Evolutionary conservation across 2,329 filamentous ascomycete genomes (phyloP).

Genomic region (Aureobasidium sp.): DNA sequence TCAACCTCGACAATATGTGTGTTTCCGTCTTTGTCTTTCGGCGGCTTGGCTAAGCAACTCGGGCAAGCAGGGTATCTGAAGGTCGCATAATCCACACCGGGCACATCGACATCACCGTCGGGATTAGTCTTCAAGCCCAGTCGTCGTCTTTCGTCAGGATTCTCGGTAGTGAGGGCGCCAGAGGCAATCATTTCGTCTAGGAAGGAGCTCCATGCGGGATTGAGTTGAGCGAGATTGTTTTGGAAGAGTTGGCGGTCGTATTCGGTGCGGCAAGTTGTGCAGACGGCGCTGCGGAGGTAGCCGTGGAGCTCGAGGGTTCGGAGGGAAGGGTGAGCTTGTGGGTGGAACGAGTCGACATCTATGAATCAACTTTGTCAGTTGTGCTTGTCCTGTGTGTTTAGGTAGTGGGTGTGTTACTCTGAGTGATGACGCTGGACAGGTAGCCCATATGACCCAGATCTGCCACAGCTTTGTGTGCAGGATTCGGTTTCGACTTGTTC

Average conservation of each 20-base stretch:
- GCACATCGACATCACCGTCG: conserved; percentile 88
- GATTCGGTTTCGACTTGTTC: conserved; percentile 69
- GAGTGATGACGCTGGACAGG: conserved; percentile 72
- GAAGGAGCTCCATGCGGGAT: conserved; percentile 78
- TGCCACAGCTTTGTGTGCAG: conserved; percentile 67
- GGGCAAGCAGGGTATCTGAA: conserved; percentile 91
- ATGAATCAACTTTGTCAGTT: background rate
- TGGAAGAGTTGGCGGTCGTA: conserved; percentile 70
- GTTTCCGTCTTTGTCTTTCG: conserved; percentile 46
- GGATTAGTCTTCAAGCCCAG: conserved; percentile 78
- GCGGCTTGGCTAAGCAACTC: conserved; percentile 60
- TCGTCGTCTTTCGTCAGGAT: conserved; percentile 58
- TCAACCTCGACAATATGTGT: conserved; percentile 60
- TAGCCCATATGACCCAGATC: conserved; percentile 64
- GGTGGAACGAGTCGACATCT: conserved; percentile 91
- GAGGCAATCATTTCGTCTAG: conserved; percentile 61
- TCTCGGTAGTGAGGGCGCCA: conserved; percentile 70
- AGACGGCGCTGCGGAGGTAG: conserved; percentile 73
- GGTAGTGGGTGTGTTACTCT: conserved; percentile 44
- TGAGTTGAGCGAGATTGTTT: conserved; percentile 62
- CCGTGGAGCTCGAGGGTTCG: conserved; percentile 84
- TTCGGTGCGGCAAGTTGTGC: conserved; percentile 66
- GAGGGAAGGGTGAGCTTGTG: conserved; percentile 62
- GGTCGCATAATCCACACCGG: conserved; percentile 75
- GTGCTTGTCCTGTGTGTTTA: background rate